Evolutionary conservation across 2,329 filamentous ascomycete species (phyloP), one percentile per base, ranked within the genome.

Genomic region (Emericellopsis cladophorae): DNA sequence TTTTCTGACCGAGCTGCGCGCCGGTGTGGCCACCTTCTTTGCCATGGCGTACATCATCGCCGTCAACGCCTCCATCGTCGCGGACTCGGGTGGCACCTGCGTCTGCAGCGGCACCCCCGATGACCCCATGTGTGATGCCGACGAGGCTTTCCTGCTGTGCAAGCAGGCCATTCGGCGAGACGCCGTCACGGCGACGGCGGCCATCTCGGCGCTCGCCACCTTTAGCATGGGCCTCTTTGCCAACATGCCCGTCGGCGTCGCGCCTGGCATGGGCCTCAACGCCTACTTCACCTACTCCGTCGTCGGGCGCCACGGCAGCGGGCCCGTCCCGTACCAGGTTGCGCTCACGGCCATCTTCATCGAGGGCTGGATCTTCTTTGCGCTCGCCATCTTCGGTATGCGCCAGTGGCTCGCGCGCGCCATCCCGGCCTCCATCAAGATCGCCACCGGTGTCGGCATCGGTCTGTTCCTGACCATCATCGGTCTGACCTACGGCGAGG

Each of bases 321-420:
- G 85, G 2, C 67, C 72, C 31, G 79, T 93, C 8, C 77, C 84
- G 1, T 94, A 85, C 55, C 59, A 73, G 40, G 71, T 89, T 34
- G 87, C 87, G 29, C 64, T 93, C 31, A 92, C 86, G 4, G 86
- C 87, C 41, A 87, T 92, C 48, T 93, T 94, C 55, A 81, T 92
- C 12, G 87, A 94, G 59, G 87, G 87, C 31, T 84, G 84, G 58
- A 79, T 93, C 46, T 94, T 94, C 61, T 76, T 93, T 39, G 83
- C 66, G 2, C 71, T 94, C 33, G 87, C 87, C 2, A 57, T 93
- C 31, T 68, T 89, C 40, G 87, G 87, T 31, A 72, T 94, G 64
- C 81, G 87, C 12, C 87, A 93, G 57, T 93, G 86, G 86, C 75
- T 94, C 22, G 87, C 87, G 15, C 78, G 85, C 48, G 80, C 83